A percentile compares a stretch with the other conserved stretches of the same genome.
Conservation (phyloP, 1,284 basidiomycete genomes). For the Blastosporella zonata region DNA sequence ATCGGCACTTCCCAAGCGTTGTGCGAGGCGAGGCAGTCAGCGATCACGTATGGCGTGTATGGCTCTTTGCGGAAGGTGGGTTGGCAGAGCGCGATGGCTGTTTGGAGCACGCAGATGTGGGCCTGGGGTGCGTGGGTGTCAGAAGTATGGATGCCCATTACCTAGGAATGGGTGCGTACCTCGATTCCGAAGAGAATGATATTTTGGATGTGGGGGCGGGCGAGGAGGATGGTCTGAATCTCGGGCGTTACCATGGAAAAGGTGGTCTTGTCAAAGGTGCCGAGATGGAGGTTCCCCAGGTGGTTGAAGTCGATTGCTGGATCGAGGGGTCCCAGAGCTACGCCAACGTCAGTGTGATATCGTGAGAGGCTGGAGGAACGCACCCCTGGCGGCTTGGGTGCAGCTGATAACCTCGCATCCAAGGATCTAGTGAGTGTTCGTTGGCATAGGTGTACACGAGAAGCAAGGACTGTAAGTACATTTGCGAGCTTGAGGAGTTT, state of each 20-base stretch:
- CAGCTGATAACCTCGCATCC: constrained; percentile 75
- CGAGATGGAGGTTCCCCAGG: constrained; percentile 57
- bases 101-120: constrained; percentile 89
- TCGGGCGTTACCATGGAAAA: constrained; percentile 85
- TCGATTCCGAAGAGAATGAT: constrained; percentile 87
- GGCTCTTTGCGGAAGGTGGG: constrained; percentile 18
- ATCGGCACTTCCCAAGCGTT: constrained; percentile 70
- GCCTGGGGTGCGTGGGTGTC: constrained; percentile 48
- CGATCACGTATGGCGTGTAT: constrained; percentile 57
- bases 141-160: no score
- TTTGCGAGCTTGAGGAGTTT: constrained; percentile 79
- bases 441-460: not conserved
- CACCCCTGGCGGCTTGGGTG: constrained; percentile 83
- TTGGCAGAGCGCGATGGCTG: constrained; percentile 61
- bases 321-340: constrained; percentile 74
- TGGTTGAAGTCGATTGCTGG: constrained; percentile 59
- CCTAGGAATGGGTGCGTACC: no score
- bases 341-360: not conserved
- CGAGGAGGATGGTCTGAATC: constrained; percentile 50
- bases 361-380: not conserved
- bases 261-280: constrained; percentile 65
- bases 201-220: constrained; percentile 48
- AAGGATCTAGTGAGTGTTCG: constrained; percentile 44
- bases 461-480: constrained; percentile 32
- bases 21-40: constrained; percentile 83